Evolutionary conservation across 2,329 filamentous ascomycete species (phyloP), one percentile per base, ranked within the genome.

Genomic region (Colletotrichum acutatum): DNA sequence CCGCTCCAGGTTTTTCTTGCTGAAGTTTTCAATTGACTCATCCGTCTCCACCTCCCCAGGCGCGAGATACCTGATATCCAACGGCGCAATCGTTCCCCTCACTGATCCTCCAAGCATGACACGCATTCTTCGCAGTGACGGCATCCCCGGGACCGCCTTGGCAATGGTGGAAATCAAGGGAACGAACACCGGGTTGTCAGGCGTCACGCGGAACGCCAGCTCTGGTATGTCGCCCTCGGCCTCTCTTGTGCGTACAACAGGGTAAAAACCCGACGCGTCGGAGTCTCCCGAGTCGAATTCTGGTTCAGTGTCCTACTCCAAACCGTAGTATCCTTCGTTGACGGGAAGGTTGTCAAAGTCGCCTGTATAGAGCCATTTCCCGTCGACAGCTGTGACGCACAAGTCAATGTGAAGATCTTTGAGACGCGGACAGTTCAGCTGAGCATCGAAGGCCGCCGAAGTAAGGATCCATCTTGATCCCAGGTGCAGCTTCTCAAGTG

Each of bases 201-300:
- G 56, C 56, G 56, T 58, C 56, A 58, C 56, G 56, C 56, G 56
- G 56, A 58, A 58, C 56, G 56, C 56, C 26, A 58, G 56, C 56
- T 58, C 56, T 12, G 56, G 56, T 34, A 58, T 58, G 26, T 58
- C 56, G 26, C 56, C 56, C 26, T 32, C 56, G 56, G 56, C 56
- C 56, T 58, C 56, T 58, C 26, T 58, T 32, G 56, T 58, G 26
- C 56, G 26, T 58, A 58, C 26, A 32, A 58, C 56, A 32, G 56
- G 56, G 56, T 58, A 58, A 30, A 30, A 30, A 7, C 7, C 28
- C 28, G 28, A 30, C 28, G 28, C 28, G 28, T 30, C 28, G 28
- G 28, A 30, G 28, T 30, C 28, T 30, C 7, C 28, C 28, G 28
- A 30, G 28, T 30, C 28, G 7, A 30, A 30, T 30, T 30, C 28